phyloP scores from a whole-genome alignment of 352 stramenopile species.

The Pythium rhizo-oryzae region DNA sequence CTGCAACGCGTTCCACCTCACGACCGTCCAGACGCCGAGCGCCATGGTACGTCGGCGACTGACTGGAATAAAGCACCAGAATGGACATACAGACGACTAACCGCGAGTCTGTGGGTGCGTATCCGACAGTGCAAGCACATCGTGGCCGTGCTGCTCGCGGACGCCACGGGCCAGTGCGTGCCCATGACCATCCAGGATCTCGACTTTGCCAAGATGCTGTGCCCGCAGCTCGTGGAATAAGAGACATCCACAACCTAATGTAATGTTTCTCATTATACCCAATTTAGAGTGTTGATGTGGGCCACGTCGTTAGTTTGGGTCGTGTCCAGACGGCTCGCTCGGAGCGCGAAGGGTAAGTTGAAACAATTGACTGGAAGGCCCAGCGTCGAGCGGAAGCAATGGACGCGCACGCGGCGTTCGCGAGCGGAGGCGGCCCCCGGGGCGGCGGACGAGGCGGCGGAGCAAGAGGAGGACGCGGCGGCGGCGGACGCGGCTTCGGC shows the following conservation, averaged over 20 bases:
- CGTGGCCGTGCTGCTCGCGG: conserved; percentile 56
- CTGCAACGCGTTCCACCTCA: conserved; percentile 57
- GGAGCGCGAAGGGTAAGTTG: conserved; percentile 20
- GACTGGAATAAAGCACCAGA: no score
- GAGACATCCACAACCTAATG: conserved; percentile 6
- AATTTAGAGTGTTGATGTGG: conserved; percentile 14
- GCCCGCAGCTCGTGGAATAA: conserved; percentile 28
- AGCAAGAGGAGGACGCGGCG: conserved; percentile 18
- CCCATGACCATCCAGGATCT: conserved; percentile 54
- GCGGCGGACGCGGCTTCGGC: conserved; percentile 33
- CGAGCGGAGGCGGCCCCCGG: conserved; percentile 35
- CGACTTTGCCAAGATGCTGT: conserved; percentile 68
- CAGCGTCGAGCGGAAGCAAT: conserved; percentile 1
- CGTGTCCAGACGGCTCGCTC: conserved; percentile 21
- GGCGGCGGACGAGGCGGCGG: conserved; percentile 31
- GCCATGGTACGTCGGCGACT: no score
- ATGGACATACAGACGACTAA: no score
- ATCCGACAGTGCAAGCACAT: conserved; percentile 87
- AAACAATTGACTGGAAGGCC: conserved; percentile 31
- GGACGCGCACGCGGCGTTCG: conserved; percentile 26
- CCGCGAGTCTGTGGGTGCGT: no score
- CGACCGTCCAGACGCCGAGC: conserved; percentile 37
- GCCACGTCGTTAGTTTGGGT: conserved; percentile 21
- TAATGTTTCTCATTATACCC: not conserved
- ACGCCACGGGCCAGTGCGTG: conserved; percentile 50